A percentile compares a stretch with the other conserved stretches of the same genome.
Conservation (phyloP, 2,329 filamentous ascomycete species). For the Colletotrichum sp. region DNA sequence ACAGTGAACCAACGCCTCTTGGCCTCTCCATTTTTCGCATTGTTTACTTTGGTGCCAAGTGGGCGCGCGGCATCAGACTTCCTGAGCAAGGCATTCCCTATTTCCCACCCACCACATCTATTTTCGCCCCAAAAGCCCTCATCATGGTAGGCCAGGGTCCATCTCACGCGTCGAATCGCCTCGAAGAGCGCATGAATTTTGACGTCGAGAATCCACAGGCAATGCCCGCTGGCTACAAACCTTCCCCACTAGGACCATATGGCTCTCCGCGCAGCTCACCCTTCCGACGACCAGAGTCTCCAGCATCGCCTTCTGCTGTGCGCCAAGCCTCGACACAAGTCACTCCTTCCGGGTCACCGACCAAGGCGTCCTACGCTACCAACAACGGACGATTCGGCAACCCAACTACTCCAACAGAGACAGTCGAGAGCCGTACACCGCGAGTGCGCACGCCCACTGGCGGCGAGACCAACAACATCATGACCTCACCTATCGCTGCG, state of each 20-base stretch:
- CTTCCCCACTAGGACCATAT: conserved; percentile 69
- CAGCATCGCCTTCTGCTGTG: conserved; percentile 68
- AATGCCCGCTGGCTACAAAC: conserved; percentile 66
- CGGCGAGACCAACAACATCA: conserved; percentile 33
- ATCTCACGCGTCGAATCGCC: conserved; percentile 3
- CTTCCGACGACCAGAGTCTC: conserved; percentile 66
- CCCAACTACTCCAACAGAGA: conserved; percentile 43
- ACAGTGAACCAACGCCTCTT: neutral
- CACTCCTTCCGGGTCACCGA: conserved; percentile 67
- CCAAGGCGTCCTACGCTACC: conserved; percentile 40
- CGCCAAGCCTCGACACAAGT: conserved; percentile 51
- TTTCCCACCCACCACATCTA: conserved; percentile 1
- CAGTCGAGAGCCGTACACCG: conserved; percentile 42
- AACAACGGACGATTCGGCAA: conserved; percentile 38
- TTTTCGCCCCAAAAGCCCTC: neutral
- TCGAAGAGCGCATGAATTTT: conserved; percentile 16
- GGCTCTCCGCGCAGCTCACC: conserved; percentile 71
- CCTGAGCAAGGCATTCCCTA: conserved; percentile 17
- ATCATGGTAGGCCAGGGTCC: conserved; percentile 17
- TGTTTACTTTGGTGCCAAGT: conserved; percentile 19
- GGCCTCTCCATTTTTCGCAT: conserved; percentile 16
- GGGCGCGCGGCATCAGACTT: conserved; percentile 10
- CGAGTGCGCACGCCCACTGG: conserved; percentile 28
- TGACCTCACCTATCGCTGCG: conserved; percentile 38
- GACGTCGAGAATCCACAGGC: conserved; percentile 40